Evolutionary conservation across 208 protist genomes (phyloP).

Genomic region (Leishmania martiniquensis): DNA sequence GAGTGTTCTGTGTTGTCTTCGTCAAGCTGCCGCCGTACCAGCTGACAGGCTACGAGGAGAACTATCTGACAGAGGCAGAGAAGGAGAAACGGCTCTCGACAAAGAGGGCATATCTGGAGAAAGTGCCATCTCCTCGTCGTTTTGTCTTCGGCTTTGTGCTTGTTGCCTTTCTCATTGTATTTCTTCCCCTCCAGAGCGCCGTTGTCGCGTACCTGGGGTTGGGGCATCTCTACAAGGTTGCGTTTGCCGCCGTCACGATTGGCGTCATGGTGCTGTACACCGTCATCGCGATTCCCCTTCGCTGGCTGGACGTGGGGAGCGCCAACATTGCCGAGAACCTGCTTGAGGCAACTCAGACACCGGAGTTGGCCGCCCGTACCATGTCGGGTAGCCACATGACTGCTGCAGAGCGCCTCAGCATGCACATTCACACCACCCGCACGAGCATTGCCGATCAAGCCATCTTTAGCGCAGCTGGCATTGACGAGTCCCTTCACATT

Average conservation of each 20-base stretch:
- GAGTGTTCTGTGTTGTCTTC: constrained; percentile 55
- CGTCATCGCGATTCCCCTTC: constrained; percentile 59
- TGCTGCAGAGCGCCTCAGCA: constrained; percentile 36
- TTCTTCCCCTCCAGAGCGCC: constrained; percentile 64
- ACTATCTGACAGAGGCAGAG: constrained; percentile 38
- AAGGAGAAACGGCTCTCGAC: constrained; percentile 39
- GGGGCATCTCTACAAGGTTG: constrained; percentile 21
- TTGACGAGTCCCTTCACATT: constrained; percentile 47
- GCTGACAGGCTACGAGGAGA: constrained; percentile 63
- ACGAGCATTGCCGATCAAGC: constrained; percentile 38
- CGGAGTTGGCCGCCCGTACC: neutral
- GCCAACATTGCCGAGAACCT: constrained; percentile 27
- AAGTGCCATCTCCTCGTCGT: constrained; percentile 66
- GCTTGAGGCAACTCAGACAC: neutral
- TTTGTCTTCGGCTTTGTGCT: constrained; percentile 68
- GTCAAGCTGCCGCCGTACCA: constrained; percentile 76
- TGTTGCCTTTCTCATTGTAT: constrained; percentile 61
- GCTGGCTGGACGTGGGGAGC: constrained; percentile 49
- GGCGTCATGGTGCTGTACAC: constrained; percentile 33
- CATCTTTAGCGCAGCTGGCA: constrained; percentile 16
- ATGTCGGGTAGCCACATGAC: constrained; percentile 13
- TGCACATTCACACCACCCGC: constrained; percentile 28
- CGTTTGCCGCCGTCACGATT: constrained; percentile 52
- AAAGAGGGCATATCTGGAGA: constrained; percentile 58
- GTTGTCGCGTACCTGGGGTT: constrained; percentile 47